Percentiles rank a stretch among this genome's conserved stretches.
Conservation (phyloP, 768 basidiomycete genomes). For the Amanita pallidorosea region DNA sequence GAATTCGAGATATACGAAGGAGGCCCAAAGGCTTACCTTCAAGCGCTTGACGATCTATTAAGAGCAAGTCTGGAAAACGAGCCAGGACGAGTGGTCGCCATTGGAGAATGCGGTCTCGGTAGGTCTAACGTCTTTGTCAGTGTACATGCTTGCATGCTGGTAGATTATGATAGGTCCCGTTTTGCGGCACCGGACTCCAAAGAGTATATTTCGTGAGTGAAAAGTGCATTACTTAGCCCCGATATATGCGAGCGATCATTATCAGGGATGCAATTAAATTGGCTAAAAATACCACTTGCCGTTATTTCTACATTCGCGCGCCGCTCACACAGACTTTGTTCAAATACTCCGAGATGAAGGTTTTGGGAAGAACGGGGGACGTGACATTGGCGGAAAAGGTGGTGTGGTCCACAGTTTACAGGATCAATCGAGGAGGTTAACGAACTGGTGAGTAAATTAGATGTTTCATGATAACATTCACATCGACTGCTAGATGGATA, state of each 20-base stretch:
- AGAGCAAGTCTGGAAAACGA: slow-evolving; percentile 32
- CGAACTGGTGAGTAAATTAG: slow-evolving; percentile 43
- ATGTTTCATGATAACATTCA: neutral
- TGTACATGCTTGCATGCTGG: neutral
- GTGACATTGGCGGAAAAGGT: slow-evolving; percentile 43
- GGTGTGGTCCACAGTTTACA: slow-evolving; percentile 80
- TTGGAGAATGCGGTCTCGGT: slow-evolving; percentile 81
- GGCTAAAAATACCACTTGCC: slow-evolving; percentile 67
- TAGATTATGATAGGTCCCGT: slow-evolving; percentile 71
- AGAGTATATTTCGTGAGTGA: slow-evolving; percentile 43
- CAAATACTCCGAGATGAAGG: slow-evolving; percentile 54
- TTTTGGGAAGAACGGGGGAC: slow-evolving; percentile 46
- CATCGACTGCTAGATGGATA: slow-evolving; percentile 38
- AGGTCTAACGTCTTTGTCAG: slow-evolving; percentile 7
- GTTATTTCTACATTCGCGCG: slow-evolving; percentile 71
- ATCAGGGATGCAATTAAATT: slow-evolving; percentile 33
- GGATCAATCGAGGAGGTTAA: slow-evolving; percentile 49
- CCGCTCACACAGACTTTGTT: slow-evolving; percentile 65
- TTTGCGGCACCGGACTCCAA: slow-evolving; percentile 53
- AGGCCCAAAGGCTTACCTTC: slow-evolving; percentile 53
- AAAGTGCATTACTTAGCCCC: slow-evolving; percentile 18
- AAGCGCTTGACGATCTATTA: slow-evolving; percentile 46
- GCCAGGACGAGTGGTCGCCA: slow-evolving; percentile 48
- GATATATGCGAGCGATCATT: neutral
- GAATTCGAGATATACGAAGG: slow-evolving; percentile 52